Base-by-base conservation (phyloP, 179 eudicot species). In the Beta lomatogona region DNA sequence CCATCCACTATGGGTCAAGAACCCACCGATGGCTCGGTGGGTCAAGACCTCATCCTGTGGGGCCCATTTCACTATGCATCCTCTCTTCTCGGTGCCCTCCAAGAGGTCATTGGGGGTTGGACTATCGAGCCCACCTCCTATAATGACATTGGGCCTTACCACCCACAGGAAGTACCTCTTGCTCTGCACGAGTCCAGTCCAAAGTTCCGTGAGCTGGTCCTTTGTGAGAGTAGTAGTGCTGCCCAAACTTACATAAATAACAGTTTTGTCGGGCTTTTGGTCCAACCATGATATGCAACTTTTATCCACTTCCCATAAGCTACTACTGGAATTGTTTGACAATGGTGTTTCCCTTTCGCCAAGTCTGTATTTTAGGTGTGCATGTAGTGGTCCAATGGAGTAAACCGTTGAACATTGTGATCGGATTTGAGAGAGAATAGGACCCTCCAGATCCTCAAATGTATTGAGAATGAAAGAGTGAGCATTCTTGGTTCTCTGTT, bases 1-100 rank as follows among this genome's bases (percentile, higher is more conserved):
- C 92, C 92, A 91, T 9, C 94, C 91, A 67, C 89, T 83, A 65
- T 91, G 91, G 5, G 91, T 90, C 50, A 89, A 73, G 66, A 90
- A 91, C 64, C 91, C 93, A 6, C 94, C 93, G 0, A 90, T 70
- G 0, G 93, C 89, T 3, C 66, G 85, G 77, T 91, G 94, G n/a
- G 88, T 81, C 67, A 91, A 79, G 0, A 91, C 89, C 71, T 89
- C 91, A 31, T 91, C 91, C 44, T 91, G 92, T 71, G 91, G 91
- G 0, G 82, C 93, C 94, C 93, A 90, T 0, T 84, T 80, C 9
- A 85, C 90, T 8, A 89, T 63, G 31, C 74, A 86, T 15, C 93
- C 94, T 75, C 93, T 77, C 54, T 86, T 82, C 57, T 81, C 81
- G 6, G 89, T 88, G 11, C 88, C 91, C 46, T 82, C 81, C 4